Evolutionary conservation across 2,329 filamentous ascomycete species (phyloP).

Genomic region (Penicillium italicum): DNA sequence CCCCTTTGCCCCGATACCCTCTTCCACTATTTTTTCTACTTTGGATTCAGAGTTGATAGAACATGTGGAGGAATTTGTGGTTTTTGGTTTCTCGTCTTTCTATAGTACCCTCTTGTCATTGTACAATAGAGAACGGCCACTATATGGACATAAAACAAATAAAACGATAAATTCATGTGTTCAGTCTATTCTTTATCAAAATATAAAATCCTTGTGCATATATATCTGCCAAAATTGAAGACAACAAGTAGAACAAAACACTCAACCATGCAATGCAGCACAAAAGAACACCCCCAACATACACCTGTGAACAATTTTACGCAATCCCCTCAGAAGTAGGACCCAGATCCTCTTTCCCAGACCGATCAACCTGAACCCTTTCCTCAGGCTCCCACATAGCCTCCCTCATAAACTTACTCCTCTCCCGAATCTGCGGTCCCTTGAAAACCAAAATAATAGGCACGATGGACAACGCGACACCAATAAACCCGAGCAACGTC

Average conservation of each 20-base stretch:
- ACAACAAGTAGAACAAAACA: background rate
- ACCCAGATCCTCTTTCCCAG: conserved; percentile 2
- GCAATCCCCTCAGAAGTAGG: background rate
- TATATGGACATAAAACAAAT: conserved; percentile 16
- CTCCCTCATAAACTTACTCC: conserved; percentile 30
- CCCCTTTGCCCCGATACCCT: conserved; percentile 8
- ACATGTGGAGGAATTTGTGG: conserved; percentile 5
- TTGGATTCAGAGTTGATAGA: background rate
- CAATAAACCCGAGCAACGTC: conserved; percentile 44
- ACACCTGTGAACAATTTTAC: background rate
- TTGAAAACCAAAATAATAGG: conserved; percentile 43
- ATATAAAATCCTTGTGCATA: background rate
- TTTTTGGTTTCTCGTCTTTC: conserved; percentile 7
- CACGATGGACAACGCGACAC: conserved; percentile 37
- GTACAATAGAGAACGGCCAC: conserved; percentile 9
- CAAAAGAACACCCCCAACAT: background rate
- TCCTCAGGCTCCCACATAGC: conserved; percentile 20
- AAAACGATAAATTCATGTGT: conserved; percentile 1
- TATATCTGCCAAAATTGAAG: background rate
- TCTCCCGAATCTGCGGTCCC: conserved; percentile 39
- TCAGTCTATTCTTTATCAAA: background rate
- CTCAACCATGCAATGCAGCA: background rate
- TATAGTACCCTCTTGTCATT: conserved; percentile 5
- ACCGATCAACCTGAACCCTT: conserved; percentile 10
- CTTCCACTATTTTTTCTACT: background rate